Evolutionary conservation across 371 early-diverging fungal genomes (phyloP), one percentile per base, ranked within the genome.

Genomic region (Mucor circinelloides): DNA sequence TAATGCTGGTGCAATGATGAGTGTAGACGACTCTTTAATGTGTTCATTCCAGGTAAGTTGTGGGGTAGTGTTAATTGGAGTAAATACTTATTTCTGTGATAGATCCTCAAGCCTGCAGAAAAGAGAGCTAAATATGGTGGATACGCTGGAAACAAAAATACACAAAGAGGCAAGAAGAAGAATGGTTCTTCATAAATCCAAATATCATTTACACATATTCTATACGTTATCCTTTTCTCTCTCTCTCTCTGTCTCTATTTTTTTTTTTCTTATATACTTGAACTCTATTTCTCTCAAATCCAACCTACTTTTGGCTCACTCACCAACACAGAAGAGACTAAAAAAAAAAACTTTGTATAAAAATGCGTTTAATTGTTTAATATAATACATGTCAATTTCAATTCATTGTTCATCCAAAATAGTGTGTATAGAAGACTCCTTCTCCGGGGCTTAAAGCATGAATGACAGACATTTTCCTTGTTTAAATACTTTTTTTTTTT

Each of bases 1-100:
- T 72, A 99, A 98, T 68, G 90, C 87, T 46, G 97, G 96, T 23
- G 98, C 96, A 0, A 94, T 98, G 80, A 97, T 99, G 98, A 88
- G 90, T 56, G 97, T 99, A 19, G 94, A 94, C 70, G 93, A 95
- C 66, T 91, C 95, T 46, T 83, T 99, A 61, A 87, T 96, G 78
- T 99, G 99, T 76, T 91, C 92, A 31, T 95, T 95, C 86, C 91
- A 94, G 72, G 78, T 78, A 70, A 65, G 28, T 56, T 46, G 15
- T 27, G 4, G 13, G 36, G 8, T 36, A 34, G 38, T 40, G 55
- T 52, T 42, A n/a, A 32, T 32, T 64, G 15, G 2, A 34, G n/a
- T 27, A 32, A 25, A 34, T 6, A 17, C 48, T 61, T 13, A 59
- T 32, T 55, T 38, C n/a, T 46, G 36, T 13, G 2, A 25, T 68